Percentiles rank a stretch among this genome's conserved stretches.
These are phyloP conservation scores for Debaryomyces subglobosus DNA, from an alignment of 1,139 yeast genomes.

Conservation along the genomic window DNA sequence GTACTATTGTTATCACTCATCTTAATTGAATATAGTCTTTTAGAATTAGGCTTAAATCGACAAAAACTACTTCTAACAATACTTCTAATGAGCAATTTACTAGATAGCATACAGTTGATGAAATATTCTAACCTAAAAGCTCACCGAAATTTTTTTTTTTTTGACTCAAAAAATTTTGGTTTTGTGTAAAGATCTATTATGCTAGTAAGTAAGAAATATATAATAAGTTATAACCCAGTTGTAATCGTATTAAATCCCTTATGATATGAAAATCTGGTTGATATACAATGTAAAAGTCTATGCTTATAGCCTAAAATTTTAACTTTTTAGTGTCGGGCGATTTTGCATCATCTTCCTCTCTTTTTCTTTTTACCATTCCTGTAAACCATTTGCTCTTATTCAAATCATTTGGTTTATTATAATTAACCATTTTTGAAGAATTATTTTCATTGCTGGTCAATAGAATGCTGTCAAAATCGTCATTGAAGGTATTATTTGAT, in stretches of 20 bases:
- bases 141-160: constrained; percentile 9
- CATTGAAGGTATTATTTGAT: constrained; percentile 18
- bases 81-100: constrained; percentile 22
- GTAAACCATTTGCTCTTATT: constrained; percentile 24
- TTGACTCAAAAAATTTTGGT: neutral
- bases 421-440: neutral
- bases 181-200: constrained; percentile 6
- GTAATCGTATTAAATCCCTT: neutral
- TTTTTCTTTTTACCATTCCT: constrained; percentile 23
- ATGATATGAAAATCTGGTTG: neutral
- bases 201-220: neutral
- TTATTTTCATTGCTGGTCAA: constrained; percentile 11
- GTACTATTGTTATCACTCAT: constrained; percentile 17
- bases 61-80: constrained; percentile 11
- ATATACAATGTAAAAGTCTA: neutral
- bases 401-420: neutral
- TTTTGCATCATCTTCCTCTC: neutral
- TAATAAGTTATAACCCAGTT: neutral
- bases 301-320: neutral
- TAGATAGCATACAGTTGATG: constrained; percentile 22
- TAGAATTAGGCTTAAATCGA: constrained; percentile 8
- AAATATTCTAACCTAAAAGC: neutral
- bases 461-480: constrained; percentile 20
- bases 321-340: constrained; percentile 3
- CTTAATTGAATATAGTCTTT: constrained; percentile 12